Evolutionary conservation across 768 basidiomycete genomes (phyloP).

Genomic region (Glaciozyma martinii): DNA sequence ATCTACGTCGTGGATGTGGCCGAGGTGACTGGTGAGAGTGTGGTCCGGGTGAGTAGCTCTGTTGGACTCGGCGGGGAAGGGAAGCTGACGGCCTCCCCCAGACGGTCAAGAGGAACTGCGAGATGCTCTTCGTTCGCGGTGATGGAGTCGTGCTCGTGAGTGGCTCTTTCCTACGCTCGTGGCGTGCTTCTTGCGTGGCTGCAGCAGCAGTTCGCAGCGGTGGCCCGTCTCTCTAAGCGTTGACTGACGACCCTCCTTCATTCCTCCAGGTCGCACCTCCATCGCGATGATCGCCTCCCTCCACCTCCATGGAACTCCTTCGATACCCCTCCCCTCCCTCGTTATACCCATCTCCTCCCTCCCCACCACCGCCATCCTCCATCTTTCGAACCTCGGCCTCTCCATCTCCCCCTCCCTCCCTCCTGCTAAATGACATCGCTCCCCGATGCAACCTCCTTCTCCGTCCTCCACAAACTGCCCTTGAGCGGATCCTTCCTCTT

Average conservation of each 20-base stretch:
- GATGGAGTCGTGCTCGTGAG: constrained; percentile 91
- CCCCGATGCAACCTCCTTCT: constrained; percentile 1
- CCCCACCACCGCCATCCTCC: background rate
- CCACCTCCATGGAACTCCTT: background rate
- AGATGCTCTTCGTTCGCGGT: constrained; percentile 96
- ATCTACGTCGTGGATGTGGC: constrained; percentile 85
- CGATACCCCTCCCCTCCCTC: background rate
- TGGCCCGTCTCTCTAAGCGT: background rate
- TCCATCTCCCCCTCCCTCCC: too few relatives aligned
- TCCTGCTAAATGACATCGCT: background rate
- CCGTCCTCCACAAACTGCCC: background rate
- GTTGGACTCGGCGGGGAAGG: background rate
- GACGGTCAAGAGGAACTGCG: constrained; percentile 88
- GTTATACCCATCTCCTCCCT: background rate
- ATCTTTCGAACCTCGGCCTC: too few relatives aligned
- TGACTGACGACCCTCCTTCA: background rate
- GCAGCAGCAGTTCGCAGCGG: too few relatives aligned
- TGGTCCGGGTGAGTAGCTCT: constrained; percentile 48
- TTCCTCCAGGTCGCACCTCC: constrained; percentile 26
- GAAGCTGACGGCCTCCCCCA: constrained; percentile 36
- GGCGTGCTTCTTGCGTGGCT: too few relatives aligned
- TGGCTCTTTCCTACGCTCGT: constrained; percentile 19
- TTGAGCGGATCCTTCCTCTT: background rate
- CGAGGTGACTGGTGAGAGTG: constrained; percentile 55
- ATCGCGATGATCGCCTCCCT: constrained; percentile 4